These are phyloP conservation scores for Suillus lakei DNA, from an alignment of 768 basidiomycete species.

Conservation along the genomic window DNA sequence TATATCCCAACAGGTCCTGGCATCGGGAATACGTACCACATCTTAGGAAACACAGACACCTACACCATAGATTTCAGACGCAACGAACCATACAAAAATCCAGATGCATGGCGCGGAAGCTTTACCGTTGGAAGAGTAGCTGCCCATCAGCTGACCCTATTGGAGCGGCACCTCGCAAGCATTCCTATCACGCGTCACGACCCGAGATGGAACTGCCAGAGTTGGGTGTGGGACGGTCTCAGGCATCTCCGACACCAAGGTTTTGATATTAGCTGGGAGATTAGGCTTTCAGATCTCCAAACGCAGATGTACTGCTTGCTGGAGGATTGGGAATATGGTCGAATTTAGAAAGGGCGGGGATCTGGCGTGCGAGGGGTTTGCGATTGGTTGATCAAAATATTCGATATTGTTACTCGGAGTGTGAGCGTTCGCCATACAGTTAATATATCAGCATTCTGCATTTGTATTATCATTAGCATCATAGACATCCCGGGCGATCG, in stretches of 20 bases:
- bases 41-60: constrained; percentile 30
- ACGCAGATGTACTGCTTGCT: constrained; percentile 29
- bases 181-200: constrained; percentile 25
- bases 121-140: constrained; percentile 29
- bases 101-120: constrained; percentile 29
- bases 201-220: constrained; percentile 30
- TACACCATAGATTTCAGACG: constrained; percentile 22
- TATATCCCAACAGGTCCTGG: constrained; percentile 26
- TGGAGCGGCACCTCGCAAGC: constrained; percentile 20
- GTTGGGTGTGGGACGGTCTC: constrained; percentile 32
- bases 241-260: constrained; percentile 12
- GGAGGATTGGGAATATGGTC: constrained; percentile 32
- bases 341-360: background rate
- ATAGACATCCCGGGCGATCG: background rate
- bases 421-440: background rate
- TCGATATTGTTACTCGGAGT: background rate
- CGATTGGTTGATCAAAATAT: background rate
- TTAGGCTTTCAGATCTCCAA: constrained; percentile 22
- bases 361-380: background rate
- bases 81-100: constrained; percentile 10
- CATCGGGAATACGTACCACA: constrained; percentile 33
- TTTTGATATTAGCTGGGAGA: constrained; percentile 21
- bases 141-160: constrained; percentile 15
- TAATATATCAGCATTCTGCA: background rate
- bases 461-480: background rate